phyloP scores from a whole-genome alignment of 139 green algal genomes.

The Picochlorum sp. region DNA sequence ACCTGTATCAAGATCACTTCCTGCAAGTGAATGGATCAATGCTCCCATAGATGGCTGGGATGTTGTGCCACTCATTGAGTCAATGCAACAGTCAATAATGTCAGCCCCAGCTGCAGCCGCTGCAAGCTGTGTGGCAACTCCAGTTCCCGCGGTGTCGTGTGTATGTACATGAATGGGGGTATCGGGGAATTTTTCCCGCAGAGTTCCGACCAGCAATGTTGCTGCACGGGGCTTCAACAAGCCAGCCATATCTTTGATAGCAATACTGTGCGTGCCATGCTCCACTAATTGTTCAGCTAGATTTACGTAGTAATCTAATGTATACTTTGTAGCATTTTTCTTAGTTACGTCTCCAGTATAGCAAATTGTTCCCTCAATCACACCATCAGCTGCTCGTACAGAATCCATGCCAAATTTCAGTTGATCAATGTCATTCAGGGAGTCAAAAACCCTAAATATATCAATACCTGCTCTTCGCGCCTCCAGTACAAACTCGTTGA shows the following conservation, averaged over 20 bases:
- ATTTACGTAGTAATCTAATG: slow-evolving; percentile 84
- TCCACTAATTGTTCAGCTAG: slow-evolving; percentile 73
- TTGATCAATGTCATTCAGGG: slow-evolving; percentile 78
- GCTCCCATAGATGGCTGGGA: slow-evolving; percentile 79
- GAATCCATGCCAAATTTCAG: slow-evolving; percentile 78
- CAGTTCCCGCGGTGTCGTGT: slow-evolving; percentile 81
- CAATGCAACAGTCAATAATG: slow-evolving; percentile 74
- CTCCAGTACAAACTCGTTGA: slow-evolving; percentile 64
- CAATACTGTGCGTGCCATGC: slow-evolving; percentile 70
- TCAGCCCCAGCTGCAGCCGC: slow-evolving; percentile 71
- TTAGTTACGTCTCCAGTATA: slow-evolving; percentile 82
- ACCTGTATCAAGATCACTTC: slow-evolving; percentile 72
- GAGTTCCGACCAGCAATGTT: slow-evolving; percentile 58
- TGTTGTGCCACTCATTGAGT: slow-evolving; percentile 64
- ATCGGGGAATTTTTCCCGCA: slow-evolving; percentile 65
- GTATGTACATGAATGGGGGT: slow-evolving; percentile 79
- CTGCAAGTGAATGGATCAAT: slow-evolving; percentile 57
- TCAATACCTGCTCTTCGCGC: slow-evolving; percentile 56
- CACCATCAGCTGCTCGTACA: slow-evolving; percentile 53
- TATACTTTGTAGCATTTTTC: slow-evolving; percentile 54
- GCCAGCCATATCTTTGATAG: slow-evolving; percentile 69
- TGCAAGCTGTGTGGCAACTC: slow-evolving; percentile 62
- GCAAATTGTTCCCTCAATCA: slow-evolving; percentile 82
- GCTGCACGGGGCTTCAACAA: slow-evolving; percentile 68
- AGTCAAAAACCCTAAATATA: slow-evolving; percentile 86